Base-by-base conservation (phyloP, 169 alveolate species). In the Cryptosporidium sp. region DNA sequence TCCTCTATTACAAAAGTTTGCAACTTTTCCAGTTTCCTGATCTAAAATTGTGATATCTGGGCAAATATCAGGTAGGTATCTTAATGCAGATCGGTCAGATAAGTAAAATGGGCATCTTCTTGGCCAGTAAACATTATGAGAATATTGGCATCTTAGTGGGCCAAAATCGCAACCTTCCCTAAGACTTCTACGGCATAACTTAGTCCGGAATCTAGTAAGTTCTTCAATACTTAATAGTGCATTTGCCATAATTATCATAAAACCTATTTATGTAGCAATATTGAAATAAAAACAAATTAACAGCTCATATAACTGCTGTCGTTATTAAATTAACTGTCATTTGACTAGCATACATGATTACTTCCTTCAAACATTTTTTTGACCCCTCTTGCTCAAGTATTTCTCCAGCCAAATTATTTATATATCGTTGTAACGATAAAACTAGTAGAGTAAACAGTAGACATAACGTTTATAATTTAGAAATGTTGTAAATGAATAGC, bases 41-140 rank as follows among this genome's bases (percentile, higher is more conserved):
- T 69, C 84, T 45, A 43, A 45, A 45, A 71, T 92, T 18, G 69
- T 86, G 23, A 85, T 70, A 86, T 65, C 92, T 7, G 97, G 96
- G 75, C 97, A 94, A 69, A 92, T 37, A 31, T 92, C 94, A n/a
- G 97, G 97, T n/a, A 94, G 71, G 65, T 94, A 94, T 41, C 96
- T 85, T 61, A 94, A 84, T 41, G 93, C 93, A 33, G 96, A 91
- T 12, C 95, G 93, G 48, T 94, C 94, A 10, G 96, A 86, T 50
- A 94, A 71, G 86, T 94, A 94, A 75, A 93, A 94, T 7, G 97
- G 97, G 84, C 96, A 93, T 52, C 97, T 65, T 41, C 97, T 84
- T 50, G 95, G 95, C 97, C 97, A 94, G 91, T 94, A 92, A 2
- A 94, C 85, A 86, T 89, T 94, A 59, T 94, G 97, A 33, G 96